Evolutionary conservation across 176 grass and related monocot species (phyloP), one percentile per base, ranked within the genome.

Genomic region (Puccinellia tenuiflora): DNA sequence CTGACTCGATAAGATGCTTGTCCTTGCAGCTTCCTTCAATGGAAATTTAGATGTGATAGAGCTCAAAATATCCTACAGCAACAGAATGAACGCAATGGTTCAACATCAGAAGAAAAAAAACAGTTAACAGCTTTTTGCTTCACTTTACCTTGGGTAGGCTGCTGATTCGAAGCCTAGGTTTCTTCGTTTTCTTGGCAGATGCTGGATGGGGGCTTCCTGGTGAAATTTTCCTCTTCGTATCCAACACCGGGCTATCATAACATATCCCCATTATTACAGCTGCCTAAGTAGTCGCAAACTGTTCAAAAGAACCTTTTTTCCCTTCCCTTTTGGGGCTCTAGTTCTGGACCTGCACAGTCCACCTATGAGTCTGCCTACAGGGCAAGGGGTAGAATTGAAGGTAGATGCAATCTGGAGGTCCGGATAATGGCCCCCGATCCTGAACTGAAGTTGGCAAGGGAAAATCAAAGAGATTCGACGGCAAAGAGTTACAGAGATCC

Each of bases 11-110:
- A 75, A 75, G 9, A 75, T 52, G 73, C 73, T 75, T 15, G 73
- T 75, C 48, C 73, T 75, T 51, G 48, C 73, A 13, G 73, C 73
- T 14, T 75, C 73, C 33, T 53, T 75, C 73, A 75, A 21, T 35
- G 73, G 48, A 47, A 75, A 35, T 52, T 75, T 75, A 12, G 46
- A 75, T 54, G 47, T 75, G 45, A 75, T 75, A 0, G 73, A 75
- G 29, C 47, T 52, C 17, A 75, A 35, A 33, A 75, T 52, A 53
- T 75, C 47, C 72, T 75, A 75, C n/a, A 71, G 39, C n/a, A 17
- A 62, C 22, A 71, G 12, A 43, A 39, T 71, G 68, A 12, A 61
- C 25, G 57, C 24, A 28, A 61, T 70, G 67, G 39, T 25, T 42
- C 37, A 70, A 25, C 38, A 45, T 71, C 12, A n/a, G n/a, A n/a